Evolutionary conservation across 2,329 filamentous ascomycete species (phyloP).

Genomic region (Pochonia chlamydosporia): DNA sequence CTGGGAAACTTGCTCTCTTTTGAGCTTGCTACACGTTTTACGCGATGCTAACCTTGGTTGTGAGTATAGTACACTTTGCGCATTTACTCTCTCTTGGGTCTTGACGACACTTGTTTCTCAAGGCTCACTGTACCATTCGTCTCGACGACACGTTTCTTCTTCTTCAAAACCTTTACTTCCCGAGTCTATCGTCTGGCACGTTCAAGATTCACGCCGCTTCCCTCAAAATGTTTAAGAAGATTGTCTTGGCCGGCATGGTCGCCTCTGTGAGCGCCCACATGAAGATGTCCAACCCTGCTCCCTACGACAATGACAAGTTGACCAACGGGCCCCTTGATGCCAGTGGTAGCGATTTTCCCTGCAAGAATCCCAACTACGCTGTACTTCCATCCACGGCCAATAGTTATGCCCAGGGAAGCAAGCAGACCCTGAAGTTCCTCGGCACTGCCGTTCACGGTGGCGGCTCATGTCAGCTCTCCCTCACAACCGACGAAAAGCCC

Average conservation of each 20-base stretch:
- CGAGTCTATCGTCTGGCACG: slow-evolving; percentile 27
- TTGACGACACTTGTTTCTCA: neutral
- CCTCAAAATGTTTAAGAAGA: slow-evolving; percentile 46
- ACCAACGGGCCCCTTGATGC: slow-evolving; percentile 59
- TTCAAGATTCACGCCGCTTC: slow-evolving; percentile 11
- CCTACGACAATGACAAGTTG: slow-evolving; percentile 41
- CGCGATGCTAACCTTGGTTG: neutral
- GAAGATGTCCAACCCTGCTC: slow-evolving; percentile 61
- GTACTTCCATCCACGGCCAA: slow-evolving; percentile 48
- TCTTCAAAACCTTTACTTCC: too few relatives aligned
- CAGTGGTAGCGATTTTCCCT: slow-evolving; percentile 69
- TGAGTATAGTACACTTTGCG: neutral
- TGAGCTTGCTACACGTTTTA: too few relatives aligned
- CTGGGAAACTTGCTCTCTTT: too few relatives aligned
- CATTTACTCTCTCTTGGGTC: neutral
- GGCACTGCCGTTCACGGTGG: slow-evolving; percentile 81
- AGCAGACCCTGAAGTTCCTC: slow-evolving; percentile 51
- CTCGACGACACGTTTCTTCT: slow-evolving; percentile 19
- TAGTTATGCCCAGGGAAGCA: slow-evolving; percentile 43
- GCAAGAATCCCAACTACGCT: slow-evolving; percentile 52
- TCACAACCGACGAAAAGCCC: slow-evolving; percentile 72
- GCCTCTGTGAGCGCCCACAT: slow-evolving; percentile 68
- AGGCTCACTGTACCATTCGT: neutral
- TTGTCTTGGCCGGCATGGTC: slow-evolving; percentile 51
- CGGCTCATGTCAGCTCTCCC: slow-evolving; percentile 82